Evolutionary conservation across 2,329 filamentous ascomycete genomes (phyloP).

Genomic region (Hirsutella rhossiliensis): DNA sequence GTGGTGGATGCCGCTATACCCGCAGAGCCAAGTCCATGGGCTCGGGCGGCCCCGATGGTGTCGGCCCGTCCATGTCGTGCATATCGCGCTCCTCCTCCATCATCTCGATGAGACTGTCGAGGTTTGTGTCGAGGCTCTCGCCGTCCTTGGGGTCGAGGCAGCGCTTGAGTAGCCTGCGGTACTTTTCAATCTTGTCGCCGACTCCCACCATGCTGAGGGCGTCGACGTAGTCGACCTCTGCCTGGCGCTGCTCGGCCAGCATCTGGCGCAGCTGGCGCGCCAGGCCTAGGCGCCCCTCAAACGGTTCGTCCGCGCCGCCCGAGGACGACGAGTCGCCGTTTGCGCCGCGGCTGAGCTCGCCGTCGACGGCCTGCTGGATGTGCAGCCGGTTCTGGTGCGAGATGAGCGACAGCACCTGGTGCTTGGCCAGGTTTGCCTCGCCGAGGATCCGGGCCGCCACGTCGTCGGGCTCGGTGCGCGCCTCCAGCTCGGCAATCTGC

Average conservation of each 20-base stretch:
- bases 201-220: slow-evolving; percentile 58
- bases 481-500: slow-evolving; percentile 46
- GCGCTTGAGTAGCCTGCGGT: slow-evolving; percentile 54
- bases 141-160: slow-evolving; percentile 56
- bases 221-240: slow-evolving; percentile 57
- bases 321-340: not conserved
- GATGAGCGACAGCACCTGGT: slow-evolving; percentile 35
- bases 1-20: not conserved
- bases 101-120: slow-evolving; percentile 48
- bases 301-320: slow-evolving; percentile 27
- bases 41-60: slow-evolving; percentile 14
- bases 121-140: slow-evolving; percentile 54
- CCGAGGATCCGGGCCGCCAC: slow-evolving; percentile 34
- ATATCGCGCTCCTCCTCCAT: slow-evolving; percentile 50
- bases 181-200: slow-evolving; percentile 62
- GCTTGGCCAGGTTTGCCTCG: slow-evolving; percentile 37
- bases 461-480: slow-evolving; percentile 42
- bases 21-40: slow-evolving; percentile 15
- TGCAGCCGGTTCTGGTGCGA: slow-evolving; percentile 40
- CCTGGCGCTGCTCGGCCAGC: slow-evolving; percentile 45
- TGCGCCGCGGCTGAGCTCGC: slow-evolving; percentile 22
- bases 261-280: slow-evolving; percentile 44
- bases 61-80: slow-evolving; percentile 20
- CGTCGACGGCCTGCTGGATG: slow-evolving; percentile 38
- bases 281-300: slow-evolving; percentile 44